Base-by-base conservation (phyloP, 1,139 yeast species). In the Citeromyces siamensis region DNA sequence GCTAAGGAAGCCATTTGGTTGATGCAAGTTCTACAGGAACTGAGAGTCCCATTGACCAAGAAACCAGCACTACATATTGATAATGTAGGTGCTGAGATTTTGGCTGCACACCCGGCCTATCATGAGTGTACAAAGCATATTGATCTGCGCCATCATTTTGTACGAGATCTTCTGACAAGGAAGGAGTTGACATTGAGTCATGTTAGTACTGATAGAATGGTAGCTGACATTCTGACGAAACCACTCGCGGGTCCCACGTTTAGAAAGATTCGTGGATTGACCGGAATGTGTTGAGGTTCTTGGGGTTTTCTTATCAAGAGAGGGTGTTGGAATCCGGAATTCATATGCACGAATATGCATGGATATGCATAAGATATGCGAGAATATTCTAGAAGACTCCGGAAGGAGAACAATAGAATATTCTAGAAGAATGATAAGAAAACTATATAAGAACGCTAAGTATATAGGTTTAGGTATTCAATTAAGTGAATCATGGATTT, bases 41-140 rank as follows among this genome's bases (percentile, higher is more conserved):
- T 23, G 5, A 23, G 10, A 23, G 28, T 23, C 13, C 28, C 28
- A 23, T 5, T 23, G 28, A 23, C 28, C 10, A 8, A 8, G 28
- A 23, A 23, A 23, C 28, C 33, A 17, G 33, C 18, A 14, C 33
- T 29, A 9, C 19, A 17, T 18, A 16, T 17, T 16, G 49, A 45
- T 32, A 45, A 46, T 32, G 41, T 43, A 16, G 35, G 46, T 10
- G 38, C 42, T 20, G 35, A 42, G 22, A 23, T 36, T 6, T 28
- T 46, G n/a, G 40, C 45, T 14, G 16, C 33, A n/a, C 44, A 46
- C 14, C 42, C 46, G 2, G 36, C 36, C 12, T 32, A 21, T 21
- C 44, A 43, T 34, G 16, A 28, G 16, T 13, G 42, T 16, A 42
- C 48, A 27, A 45, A 43, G 31, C 46, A 42, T 28, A 42, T 43